Base-by-base conservation (phyloP, 2,329 filamentous ascomycete species). In the Coniella vitis region DNA sequence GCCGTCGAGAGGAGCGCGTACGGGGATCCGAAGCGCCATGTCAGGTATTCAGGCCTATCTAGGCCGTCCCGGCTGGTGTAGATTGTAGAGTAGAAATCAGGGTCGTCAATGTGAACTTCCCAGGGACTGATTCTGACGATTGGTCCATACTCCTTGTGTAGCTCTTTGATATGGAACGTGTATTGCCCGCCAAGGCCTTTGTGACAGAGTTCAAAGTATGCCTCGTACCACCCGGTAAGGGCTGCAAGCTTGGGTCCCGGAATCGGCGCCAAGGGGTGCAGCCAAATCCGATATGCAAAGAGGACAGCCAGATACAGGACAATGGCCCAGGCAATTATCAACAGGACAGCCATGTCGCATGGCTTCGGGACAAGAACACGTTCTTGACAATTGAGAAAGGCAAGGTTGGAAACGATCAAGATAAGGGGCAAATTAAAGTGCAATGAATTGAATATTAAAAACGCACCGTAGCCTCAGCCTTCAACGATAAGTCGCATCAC, bases 111-210 rank as follows among this genome's bases (percentile, higher is more conserved):
- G 40, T 66, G 63, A 3, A 67, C 39, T 49, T 67, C 65, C 22
- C 60, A 48, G 1, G 64, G 60, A 31, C 59, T 64, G 51, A 66
- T 60, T 8, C 63, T 56, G 34, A 66, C 53, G n/a, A 67, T 62
- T 1, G 63, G 61, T 2, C 65, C 65, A 53, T 68, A 68, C 58
- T 57, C 38, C 42, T 58, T 52, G 49, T 67, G 65, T 41, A 66
- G 54, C 37, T 63, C 55, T 20, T 61, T 48, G 17, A 68, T 61
- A 47, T 65, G 57, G 48, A 60, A 65, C 21, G 62, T 57, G 51
- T 62, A 67, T 47, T 54, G 52, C 4, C 34, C 34, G 34, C 34
- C 16, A 5, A 29, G 25, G 20, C 64, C 32, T 4, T 48, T 40
- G 10, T 44, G 10, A 2, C 31, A 16, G 12, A 45, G 21, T 13